Conservation (phyloP, 176 grass and related monocot genomes). For the Chloris gayana region DNA sequence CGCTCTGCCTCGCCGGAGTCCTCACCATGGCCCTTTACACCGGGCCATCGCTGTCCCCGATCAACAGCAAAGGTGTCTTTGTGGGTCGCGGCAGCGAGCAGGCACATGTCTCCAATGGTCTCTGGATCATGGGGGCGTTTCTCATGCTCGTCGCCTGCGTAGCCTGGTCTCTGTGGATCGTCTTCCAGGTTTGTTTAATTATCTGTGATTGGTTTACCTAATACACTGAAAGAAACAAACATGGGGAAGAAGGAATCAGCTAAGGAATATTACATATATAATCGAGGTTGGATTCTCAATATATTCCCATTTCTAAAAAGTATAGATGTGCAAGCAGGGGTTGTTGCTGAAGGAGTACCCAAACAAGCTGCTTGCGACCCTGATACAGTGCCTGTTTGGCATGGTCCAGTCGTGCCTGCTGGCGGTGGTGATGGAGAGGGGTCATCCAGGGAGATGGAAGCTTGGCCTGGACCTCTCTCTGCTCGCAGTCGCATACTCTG, state of each 20-base stretch:
- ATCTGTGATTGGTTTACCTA: too few relatives aligned
- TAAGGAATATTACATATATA: background rate
- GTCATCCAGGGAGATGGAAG: constrained; percentile 41
- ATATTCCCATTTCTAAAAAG: too few relatives aligned
- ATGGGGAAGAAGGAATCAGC: too few relatives aligned
- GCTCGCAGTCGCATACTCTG: constrained; percentile 49
- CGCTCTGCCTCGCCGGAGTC: constrained; percentile 37
- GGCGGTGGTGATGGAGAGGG: constrained; percentile 43
- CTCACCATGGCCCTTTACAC: constrained; percentile 46
- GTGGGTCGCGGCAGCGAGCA: background rate
- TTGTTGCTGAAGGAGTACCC: constrained; percentile 68
- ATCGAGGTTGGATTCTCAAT: too few relatives aligned
- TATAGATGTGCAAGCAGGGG: background rate
- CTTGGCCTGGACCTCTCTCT: constrained; percentile 48
- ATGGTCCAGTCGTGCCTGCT: constrained; percentile 48
- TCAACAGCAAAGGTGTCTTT: constrained; percentile 28
- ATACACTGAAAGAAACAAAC: too few relatives aligned
- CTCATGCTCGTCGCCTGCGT: constrained; percentile 43
- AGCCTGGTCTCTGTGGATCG: constrained; percentile 62
- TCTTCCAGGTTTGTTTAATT: constrained; percentile 41
- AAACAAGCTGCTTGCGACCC: constrained; percentile 57
- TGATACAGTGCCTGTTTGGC: constrained; percentile 48
- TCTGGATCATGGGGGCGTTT: constrained; percentile 57
- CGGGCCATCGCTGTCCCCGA: background rate
- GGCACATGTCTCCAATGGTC: background rate